Percentiles rank a stretch among this genome's conserved stretches.
Evolutionary conservation across 2,329 filamentous ascomycete species (phyloP).

Genomic region (Coniella vitis): DNA sequence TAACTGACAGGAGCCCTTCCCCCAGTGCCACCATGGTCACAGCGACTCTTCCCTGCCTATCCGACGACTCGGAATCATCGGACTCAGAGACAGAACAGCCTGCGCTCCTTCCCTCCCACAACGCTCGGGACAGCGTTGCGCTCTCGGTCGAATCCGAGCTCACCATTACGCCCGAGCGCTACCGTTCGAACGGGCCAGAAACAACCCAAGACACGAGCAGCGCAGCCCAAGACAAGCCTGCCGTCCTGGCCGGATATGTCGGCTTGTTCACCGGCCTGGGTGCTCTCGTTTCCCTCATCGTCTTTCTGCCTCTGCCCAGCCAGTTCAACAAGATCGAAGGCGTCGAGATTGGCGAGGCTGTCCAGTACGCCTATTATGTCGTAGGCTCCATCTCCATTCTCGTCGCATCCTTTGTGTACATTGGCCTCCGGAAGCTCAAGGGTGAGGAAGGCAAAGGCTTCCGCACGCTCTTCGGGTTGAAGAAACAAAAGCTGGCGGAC

Average conservation of each 20-base stretch:
- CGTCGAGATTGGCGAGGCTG: conserved; percentile 65
- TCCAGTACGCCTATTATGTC: conserved; percentile 81
- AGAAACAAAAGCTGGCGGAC: conserved; percentile 19
- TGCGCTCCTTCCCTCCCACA: conserved; percentile 22
- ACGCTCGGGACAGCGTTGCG: conserved; percentile 50
- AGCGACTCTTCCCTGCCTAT: conserved; percentile 73
- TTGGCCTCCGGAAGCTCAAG: conserved; percentile 62
- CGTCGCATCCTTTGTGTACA: conserved; percentile 68
- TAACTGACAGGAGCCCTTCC: conserved; percentile 6
- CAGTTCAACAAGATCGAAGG: conserved; percentile 65
- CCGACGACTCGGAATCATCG: conserved; percentile 38
- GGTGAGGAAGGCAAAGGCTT: conserved; percentile 77
- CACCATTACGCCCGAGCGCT: conserved; percentile 65
- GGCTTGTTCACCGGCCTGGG: conserved; percentile 90
- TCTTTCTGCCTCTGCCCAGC: conserved; percentile 85
- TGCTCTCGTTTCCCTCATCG: conserved; percentile 70
- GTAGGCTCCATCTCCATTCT: conserved; percentile 66
- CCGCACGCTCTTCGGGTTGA: conserved; percentile 45
- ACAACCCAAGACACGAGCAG: conserved; percentile 13
- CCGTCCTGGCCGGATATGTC: conserved; percentile 75
- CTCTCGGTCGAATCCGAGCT: conserved; percentile 66
- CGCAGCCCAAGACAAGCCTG: conserved; percentile 37
- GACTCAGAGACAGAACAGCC: conserved; percentile 24
- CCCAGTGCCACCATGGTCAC: conserved; percentile 86
- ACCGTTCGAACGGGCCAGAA: conserved; percentile 26